Conservation (phyloP, 2,329 filamentous ascomycete species). For the Mycocentrospora acerina region DNA sequence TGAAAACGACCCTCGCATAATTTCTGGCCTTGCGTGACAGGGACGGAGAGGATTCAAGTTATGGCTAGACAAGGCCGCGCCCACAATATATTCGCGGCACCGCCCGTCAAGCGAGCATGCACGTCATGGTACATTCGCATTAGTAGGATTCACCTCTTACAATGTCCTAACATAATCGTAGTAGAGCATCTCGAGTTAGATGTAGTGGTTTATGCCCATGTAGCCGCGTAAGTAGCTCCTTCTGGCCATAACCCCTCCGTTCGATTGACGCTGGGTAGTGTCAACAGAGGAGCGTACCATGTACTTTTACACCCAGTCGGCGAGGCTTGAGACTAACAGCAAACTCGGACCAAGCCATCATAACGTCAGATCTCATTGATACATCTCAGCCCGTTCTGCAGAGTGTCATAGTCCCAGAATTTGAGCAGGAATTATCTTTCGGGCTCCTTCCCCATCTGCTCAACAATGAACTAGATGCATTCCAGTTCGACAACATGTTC, state of each 20-base stretch:
- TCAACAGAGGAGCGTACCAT: not conserved
- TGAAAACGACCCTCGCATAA: no score
- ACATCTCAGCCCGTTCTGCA: not conserved
- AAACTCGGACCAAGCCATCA: no score
- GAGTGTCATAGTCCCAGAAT: no score
- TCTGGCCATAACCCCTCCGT: no score
- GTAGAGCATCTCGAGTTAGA: slow-evolving; percentile 1
- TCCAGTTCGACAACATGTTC: not conserved
- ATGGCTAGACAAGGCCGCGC: not conserved
- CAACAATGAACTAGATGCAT: not conserved
- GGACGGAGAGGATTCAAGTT: no score
- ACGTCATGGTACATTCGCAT: not conserved
- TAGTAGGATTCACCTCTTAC: not conserved
- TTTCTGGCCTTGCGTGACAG: no score
- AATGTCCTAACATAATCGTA: not conserved
- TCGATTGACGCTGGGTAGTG: not conserved
- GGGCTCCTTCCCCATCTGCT: not conserved
- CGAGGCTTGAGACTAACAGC: not conserved
- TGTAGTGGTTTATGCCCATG: not conserved
- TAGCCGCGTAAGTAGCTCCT: not conserved
- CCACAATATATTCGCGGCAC: not conserved
- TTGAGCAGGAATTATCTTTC: not conserved
- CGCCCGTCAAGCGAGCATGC: not conserved
- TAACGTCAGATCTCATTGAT: no score
- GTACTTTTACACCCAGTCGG: not conserved